Evolutionary conservation across 306 rosid species (phyloP).

Genomic region (Malus sylvestris): DNA sequence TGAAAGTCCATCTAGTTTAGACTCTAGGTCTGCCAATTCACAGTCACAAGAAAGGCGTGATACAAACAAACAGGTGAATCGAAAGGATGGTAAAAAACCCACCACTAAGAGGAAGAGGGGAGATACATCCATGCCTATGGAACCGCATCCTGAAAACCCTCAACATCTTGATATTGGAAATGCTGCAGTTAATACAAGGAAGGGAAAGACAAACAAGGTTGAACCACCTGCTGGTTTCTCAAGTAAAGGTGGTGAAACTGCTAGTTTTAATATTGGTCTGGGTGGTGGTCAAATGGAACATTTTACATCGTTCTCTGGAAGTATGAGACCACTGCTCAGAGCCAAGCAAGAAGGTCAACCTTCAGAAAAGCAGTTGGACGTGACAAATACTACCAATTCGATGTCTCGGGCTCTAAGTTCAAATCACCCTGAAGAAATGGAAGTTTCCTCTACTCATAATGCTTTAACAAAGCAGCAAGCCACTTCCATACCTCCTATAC

Average conservation of each 20-base stretch:
- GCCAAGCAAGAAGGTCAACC: slow-evolving; percentile 53
- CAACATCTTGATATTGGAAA: slow-evolving; percentile 62
- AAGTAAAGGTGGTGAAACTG: slow-evolving; percentile 52
- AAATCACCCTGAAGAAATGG: slow-evolving; percentile 46
- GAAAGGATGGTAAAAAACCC: slow-evolving; percentile 67
- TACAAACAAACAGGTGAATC: slow-evolving; percentile 60
- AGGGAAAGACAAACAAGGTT: slow-evolving; percentile 68
- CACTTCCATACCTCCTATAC: slow-evolving; percentile 26
- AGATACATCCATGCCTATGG: slow-evolving; percentile 56
- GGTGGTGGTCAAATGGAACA: slow-evolving; percentile 44
- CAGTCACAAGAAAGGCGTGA: slow-evolving; percentile 92
- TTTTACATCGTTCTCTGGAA: slow-evolving; percentile 35
- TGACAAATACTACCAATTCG: slow-evolving; percentile 38
- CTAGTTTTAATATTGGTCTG: slow-evolving; percentile 39
- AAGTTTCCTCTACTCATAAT: slow-evolving; percentile 46
- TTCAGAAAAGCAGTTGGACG: slow-evolving; percentile 40
- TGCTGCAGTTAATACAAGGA: slow-evolving; percentile 60
- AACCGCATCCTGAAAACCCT: slow-evolving; percentile 53
- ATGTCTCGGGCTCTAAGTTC: slow-evolving; percentile 34
- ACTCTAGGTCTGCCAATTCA: slow-evolving; percentile 97
- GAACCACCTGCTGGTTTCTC: slow-evolving; percentile 59
- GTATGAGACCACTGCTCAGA: slow-evolving; percentile 43
- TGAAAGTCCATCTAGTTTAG: slow-evolving; percentile 97
- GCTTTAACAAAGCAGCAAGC: slow-evolving; percentile 41
- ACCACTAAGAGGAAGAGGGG: slow-evolving; percentile 82